phyloP scores from a whole-genome alignment of 305 asterid genomes.

The Fraxinus dipetala region DNA sequence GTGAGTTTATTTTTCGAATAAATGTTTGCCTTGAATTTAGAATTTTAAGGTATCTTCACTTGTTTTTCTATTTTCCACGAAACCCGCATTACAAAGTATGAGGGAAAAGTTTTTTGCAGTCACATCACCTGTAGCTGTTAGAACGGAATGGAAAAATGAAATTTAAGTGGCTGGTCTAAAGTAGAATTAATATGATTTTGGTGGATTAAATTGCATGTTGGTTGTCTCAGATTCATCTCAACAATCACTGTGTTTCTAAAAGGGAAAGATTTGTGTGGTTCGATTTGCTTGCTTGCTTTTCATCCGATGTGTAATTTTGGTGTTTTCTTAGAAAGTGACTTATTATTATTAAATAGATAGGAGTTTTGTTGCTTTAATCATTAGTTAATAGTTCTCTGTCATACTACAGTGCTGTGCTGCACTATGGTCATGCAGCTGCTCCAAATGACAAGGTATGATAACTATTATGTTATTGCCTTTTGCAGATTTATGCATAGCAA shows the following conservation, averaged over 20 bases:
- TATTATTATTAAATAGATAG: not conserved
- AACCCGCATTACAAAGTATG: not conserved
- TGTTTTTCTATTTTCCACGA: not conserved
- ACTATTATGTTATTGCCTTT: conserved; percentile 22
- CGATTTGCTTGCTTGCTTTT: conserved; percentile 2
- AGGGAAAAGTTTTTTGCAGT: not conserved
- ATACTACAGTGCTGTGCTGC: conserved; percentile 76
- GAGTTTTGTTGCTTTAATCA: conserved; percentile 23
- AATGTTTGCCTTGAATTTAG: not conserved
- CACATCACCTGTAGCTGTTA: not conserved
- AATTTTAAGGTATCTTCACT: not conserved
- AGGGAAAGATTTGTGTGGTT: not conserved
- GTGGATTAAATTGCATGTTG: not conserved
- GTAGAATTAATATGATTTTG: not conserved
- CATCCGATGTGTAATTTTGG: not conserved
- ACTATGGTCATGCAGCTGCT: conserved; percentile 99
- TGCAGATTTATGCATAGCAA: conserved; percentile 10
- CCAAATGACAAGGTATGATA: conserved; percentile 86
- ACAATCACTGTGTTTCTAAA: not conserved
- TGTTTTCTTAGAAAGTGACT: not conserved
- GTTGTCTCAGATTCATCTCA: not conserved
- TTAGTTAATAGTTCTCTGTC: conserved; percentile 25
- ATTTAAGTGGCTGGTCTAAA: not conserved
- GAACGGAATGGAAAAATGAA: not conserved
- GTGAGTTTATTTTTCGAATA: not conserved